These are phyloP conservation scores for Limtongozyma cylindracea DNA, from an alignment of 805 yeast genomes.

Conservation along the genomic window DNA sequence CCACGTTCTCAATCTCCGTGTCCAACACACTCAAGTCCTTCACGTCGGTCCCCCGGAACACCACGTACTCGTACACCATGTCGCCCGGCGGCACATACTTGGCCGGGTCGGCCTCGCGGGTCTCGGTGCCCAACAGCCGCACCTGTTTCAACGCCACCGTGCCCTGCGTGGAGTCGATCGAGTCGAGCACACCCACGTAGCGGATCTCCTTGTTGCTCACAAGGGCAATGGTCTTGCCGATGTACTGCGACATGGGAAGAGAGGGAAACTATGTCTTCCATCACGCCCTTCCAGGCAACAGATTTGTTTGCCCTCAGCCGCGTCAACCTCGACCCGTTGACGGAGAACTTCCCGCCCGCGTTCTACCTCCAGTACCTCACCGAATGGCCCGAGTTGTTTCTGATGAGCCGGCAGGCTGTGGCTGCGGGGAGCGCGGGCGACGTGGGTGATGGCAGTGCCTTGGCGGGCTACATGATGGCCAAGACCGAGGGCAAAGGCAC, in stretches of 20 bases:
- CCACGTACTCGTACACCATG: conserved; percentile 51
- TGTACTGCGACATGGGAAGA: conserved; percentile 58
- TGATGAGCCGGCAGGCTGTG: conserved; percentile 41
- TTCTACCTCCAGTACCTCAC: conserved; percentile 69
- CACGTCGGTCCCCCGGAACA: conserved; percentile 80
- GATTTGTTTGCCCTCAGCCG: conserved; percentile 53
- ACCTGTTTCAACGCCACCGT: conserved; percentile 69
- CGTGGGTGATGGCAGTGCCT: conserved; percentile 1
- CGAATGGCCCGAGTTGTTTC: conserved; percentile 76
- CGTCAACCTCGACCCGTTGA: conserved; percentile 67
- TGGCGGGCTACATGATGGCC: conserved; percentile 78
- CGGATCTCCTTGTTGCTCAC: conserved; percentile 60
- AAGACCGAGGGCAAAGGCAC: conserved; percentile 65
- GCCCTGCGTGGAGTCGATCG: conserved; percentile 73
- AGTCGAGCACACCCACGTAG: conserved; percentile 73
- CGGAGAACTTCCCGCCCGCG: conserved; percentile 72
- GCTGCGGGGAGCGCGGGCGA: too few relatives aligned
- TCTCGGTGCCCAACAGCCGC: conserved; percentile 78
- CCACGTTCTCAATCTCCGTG: conserved; percentile 33
- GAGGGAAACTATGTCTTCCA: conserved; percentile 44
- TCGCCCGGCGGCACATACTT: conserved; percentile 49
- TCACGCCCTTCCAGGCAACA: conserved; percentile 69
- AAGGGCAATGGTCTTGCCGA: conserved; percentile 72
- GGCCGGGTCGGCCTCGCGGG: conserved; percentile 47
- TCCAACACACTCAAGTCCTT: conserved; percentile 74